phyloP scores from a whole-genome alignment of 495 filamentous ascomycete species.

The Talaromyces trachyspermus region DNA sequence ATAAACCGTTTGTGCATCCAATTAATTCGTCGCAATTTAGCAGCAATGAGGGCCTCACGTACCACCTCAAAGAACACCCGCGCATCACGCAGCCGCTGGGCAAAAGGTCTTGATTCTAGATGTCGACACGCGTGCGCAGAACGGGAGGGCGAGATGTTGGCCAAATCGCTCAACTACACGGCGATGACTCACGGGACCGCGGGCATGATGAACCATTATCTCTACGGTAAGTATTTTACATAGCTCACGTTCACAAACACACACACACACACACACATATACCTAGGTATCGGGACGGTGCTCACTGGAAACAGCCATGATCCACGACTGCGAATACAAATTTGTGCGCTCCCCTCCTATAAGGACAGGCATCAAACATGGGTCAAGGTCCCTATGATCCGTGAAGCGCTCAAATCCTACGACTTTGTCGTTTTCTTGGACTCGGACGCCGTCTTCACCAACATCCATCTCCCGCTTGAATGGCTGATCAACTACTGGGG shows the following conservation, averaged over 20 bases:
- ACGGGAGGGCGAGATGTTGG: too few species aligned
- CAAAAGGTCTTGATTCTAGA: conserved; percentile 4
- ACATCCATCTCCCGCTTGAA: conserved; percentile 42
- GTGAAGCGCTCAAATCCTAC: conserved; percentile 32
- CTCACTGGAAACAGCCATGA: conserved; percentile 23
- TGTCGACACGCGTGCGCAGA: too few species aligned
- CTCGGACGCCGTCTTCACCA: conserved; percentile 39
- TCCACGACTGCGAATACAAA: conserved; percentile 48
- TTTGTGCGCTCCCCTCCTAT: conserved; percentile 34
- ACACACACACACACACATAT: too few species aligned
- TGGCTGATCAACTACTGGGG: conserved; percentile 51
- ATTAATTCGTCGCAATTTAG: conserved; percentile 2
- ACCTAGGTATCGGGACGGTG: background rate
- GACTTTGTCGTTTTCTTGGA: conserved; percentile 43
- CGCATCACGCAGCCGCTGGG: conserved; percentile 1
- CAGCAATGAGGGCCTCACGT: conserved; percentile 1
- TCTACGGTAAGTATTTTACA: conserved; percentile 19
- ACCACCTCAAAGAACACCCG: background rate
- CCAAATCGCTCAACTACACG: background rate
- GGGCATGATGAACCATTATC: conserved; percentile 26
- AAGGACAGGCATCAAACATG: conserved; percentile 20
- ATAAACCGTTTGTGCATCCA: conserved; percentile 2
- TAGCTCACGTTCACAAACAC: too few species aligned
- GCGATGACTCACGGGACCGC: too few species aligned
- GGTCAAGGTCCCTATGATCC: conserved; percentile 41